phyloP scores from a whole-genome alignment of 1,284 basidiomycete genomes.

The Ganoderma multipileum region DNA sequence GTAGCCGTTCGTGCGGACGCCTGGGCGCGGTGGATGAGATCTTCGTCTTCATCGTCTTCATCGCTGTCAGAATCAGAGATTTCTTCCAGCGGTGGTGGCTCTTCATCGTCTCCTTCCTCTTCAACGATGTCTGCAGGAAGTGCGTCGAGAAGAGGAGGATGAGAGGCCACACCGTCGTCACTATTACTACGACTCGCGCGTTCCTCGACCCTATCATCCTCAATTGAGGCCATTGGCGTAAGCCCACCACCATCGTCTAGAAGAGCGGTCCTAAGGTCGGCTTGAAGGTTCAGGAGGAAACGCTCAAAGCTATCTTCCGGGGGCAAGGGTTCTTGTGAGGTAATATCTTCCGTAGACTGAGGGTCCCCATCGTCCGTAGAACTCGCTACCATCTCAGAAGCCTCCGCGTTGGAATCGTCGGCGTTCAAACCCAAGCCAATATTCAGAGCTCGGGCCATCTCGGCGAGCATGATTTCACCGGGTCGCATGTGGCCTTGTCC shows the following conservation, averaged over 20 bases:
- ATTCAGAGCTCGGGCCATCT: slow-evolving; percentile 80
- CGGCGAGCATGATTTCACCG: slow-evolving; percentile 67
- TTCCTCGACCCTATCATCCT: neutral
- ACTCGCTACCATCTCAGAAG: slow-evolving; percentile 1
- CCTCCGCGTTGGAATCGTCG: slow-evolving; percentile 16
- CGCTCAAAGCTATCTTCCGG: slow-evolving; percentile 78
- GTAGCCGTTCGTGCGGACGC: slow-evolving; percentile 29
- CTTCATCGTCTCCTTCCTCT: slow-evolving; percentile 31
- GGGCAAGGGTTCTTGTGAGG: slow-evolving; percentile 43
- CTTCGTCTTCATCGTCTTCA: slow-evolving; percentile 11
- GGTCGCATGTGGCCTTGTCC: slow-evolving; percentile 35
- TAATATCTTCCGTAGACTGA: slow-evolving; percentile 11
- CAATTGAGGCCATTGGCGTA: neutral
- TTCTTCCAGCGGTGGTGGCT: slow-evolving; percentile 40
- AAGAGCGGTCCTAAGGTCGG: slow-evolving; percentile 67
- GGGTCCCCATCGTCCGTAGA: slow-evolving; percentile 5
- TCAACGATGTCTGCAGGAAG: slow-evolving; percentile 2
- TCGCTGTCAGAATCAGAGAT: slow-evolving; percentile 33
- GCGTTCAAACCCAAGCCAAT: slow-evolving; percentile 62
- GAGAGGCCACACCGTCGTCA: slow-evolving; percentile 3
- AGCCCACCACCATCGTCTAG: slow-evolving; percentile 38
- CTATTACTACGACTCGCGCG: slow-evolving; percentile 1
- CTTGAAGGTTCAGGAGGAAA: slow-evolving; percentile 76
- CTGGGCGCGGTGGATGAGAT: slow-evolving; percentile 9
- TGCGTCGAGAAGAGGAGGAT: slow-evolving; percentile 4